Conservation (phyloP, 2,329 filamentous ascomycete genomes). For the Coniochaeta pulveracea region DNA sequence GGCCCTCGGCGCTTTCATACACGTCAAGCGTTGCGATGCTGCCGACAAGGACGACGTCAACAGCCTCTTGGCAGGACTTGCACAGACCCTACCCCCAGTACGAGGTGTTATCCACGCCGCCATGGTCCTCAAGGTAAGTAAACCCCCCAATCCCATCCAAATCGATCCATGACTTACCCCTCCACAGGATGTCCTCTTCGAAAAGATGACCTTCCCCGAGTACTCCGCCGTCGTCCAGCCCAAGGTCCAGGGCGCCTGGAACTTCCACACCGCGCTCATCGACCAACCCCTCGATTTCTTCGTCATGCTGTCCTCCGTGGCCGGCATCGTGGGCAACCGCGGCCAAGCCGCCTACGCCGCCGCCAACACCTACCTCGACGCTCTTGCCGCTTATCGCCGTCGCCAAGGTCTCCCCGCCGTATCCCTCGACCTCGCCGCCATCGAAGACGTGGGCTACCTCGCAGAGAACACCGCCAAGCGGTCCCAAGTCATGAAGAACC, state of each 20-base stretch:
- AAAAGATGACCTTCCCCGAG: slow-evolving; percentile 7
- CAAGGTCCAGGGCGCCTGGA: slow-evolving; percentile 10
- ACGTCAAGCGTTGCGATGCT: background rate
- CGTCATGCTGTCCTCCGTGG: slow-evolving; percentile 24
- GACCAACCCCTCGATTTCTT: slow-evolving; percentile 1
- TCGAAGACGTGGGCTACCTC: slow-evolving; percentile 37
- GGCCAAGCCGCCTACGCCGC: slow-evolving; percentile 16
- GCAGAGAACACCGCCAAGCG: slow-evolving; percentile 35
- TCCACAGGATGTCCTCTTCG: slow-evolving; percentile 7
- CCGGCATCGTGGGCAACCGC: slow-evolving; percentile 21
- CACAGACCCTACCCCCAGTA: background rate
- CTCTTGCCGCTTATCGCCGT: slow-evolving; percentile 22
- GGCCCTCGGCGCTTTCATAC: background rate
- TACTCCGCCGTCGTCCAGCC: slow-evolving; percentile 6
- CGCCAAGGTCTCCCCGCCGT: slow-evolving; percentile 21
- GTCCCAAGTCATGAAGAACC: slow-evolving; percentile 25
- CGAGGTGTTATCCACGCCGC: slow-evolving; percentile 1
- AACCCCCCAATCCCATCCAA: background rate
- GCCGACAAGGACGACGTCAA: background rate
- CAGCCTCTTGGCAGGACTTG: background rate
- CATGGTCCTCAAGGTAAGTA: slow-evolving; percentile 2
- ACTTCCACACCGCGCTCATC: background rate
- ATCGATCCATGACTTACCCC: background rate
- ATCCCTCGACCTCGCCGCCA: slow-evolving; percentile 39
- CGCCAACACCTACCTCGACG: slow-evolving; percentile 28